Evolutionary conservation across 1,284 basidiomycete genomes (phyloP).

Genomic region (Rhizopogon parksii): DNA sequence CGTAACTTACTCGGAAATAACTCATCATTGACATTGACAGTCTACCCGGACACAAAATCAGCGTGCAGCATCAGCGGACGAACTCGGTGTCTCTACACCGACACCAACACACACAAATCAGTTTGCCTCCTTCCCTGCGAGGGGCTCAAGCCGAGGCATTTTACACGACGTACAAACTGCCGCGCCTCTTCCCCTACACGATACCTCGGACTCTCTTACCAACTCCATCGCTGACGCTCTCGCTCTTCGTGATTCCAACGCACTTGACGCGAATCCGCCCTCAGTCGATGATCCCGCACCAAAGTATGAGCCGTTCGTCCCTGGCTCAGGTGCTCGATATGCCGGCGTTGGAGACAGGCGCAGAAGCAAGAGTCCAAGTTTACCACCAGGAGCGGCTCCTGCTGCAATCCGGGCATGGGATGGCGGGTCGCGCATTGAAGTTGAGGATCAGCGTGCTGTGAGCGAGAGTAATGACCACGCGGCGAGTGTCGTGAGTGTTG

Average conservation of each 20-base stretch:
- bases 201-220: conserved; percentile 37
- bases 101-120: conserved; percentile 10
- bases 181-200: background rate
- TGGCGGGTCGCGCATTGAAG: conserved; percentile 19
- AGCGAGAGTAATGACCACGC: conserved; percentile 1
- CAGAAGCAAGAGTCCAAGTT: conserved; percentile 26
- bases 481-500: background rate
- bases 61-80: conserved; percentile 20
- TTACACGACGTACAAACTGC: background rate
- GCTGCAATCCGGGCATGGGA: conserved; percentile 28
- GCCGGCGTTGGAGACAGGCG: conserved; percentile 4
- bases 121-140: conserved; percentile 19
- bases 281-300: conserved; percentile 20
- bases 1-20: conserved; percentile 16
- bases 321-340: conserved; percentile 4
- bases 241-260: conserved; percentile 16
- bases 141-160: conserved; percentile 8
- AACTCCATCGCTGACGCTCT: conserved; percentile 47
- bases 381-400: conserved; percentile 31
- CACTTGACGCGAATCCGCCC: conserved; percentile 8
- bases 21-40: conserved; percentile 14
- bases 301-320: conserved; percentile 20
- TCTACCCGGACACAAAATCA: conserved; percentile 12
- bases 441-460: conserved; percentile 7
- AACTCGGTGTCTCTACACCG: conserved; percentile 17